Base-by-base conservation (phyloP, 495 filamentous ascomycete species). In the Penicillium lividum region DNA sequence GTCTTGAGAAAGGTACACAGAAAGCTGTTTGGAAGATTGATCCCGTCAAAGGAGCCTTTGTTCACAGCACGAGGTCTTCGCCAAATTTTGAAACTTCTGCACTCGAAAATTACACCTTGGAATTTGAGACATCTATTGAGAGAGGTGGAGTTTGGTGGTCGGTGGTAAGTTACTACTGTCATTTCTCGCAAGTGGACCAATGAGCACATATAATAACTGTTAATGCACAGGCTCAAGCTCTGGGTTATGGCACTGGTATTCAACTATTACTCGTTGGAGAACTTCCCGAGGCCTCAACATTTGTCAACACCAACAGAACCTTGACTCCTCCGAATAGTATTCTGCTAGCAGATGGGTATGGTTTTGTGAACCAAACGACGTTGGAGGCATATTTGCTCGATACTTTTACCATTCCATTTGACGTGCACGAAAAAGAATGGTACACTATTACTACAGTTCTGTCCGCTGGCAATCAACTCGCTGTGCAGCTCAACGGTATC, bases 301-400 rank as follows among this genome's bases (percentile, higher is more conserved):
- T 50, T 46, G 51, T 34, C 33, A 56, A 63, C 34, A 53, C 31
- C 33, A 33, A 59, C 53, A 7, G 22, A 31, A 22, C 53, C 53
- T 7, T 56, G 58, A 29, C 15, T 16, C 29, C 59, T 63, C 28
- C 48, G 4, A 61, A 56, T 18, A 51, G 43, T 1, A 47, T 61
- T 22, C 13, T 56, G 7, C 31, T 52, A 13, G 53, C 47, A 11
- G 38, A 49, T 7, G 58, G 53, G 5, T 61, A 31, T 4, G 48
- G 31, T n/a, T 56, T 61, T 2, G 53, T 61, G 10, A 56, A 61
- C 34, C 58, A 61, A 31, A 56, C 58, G 3, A 61, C 53, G 1
- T 38, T 61, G 27, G 38, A 51, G 0, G 30, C 45, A 15, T n/a
- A 46, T 18, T 15, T 31, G 4, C 16, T 56, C 1, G 53, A 50